phyloP scores from a whole-genome alignment of 192 early-diverging fungal species.

The Umbelopsis sp. region DNA sequence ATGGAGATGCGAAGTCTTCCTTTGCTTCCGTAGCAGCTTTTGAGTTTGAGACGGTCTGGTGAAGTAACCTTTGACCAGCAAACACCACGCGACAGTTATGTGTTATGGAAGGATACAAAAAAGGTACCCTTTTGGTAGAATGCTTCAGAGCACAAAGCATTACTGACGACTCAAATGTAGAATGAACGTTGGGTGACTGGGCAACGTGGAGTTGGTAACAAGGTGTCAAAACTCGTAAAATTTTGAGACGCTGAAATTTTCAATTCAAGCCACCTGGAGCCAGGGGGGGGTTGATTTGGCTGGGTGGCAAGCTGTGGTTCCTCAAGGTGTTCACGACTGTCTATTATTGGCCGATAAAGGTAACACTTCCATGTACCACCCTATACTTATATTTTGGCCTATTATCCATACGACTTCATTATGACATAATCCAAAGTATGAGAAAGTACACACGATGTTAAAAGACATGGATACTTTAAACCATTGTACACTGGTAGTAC shows the following conservation, averaged over 20 bases:
- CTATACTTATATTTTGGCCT: no score
- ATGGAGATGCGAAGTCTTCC: slow-evolving; percentile 15
- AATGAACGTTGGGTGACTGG: neutral
- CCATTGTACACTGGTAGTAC: no score
- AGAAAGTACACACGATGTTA: no score
- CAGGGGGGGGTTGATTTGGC: neutral
- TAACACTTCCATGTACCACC: no score
- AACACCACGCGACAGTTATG: neutral
- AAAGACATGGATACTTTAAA: no score
- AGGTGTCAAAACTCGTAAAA: neutral
- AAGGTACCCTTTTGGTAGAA: neutral
- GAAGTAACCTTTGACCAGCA: neutral
- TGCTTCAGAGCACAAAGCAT: slow-evolving; percentile 18
- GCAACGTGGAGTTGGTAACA: no score
- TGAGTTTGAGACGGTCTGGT: slow-evolving; percentile 2
- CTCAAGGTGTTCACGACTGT: no score
- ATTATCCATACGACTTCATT: no score
- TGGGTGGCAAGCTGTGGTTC: neutral
- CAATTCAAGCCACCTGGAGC: slow-evolving; percentile 10
- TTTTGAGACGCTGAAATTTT: slow-evolving; percentile 15
- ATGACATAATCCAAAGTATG: no score
- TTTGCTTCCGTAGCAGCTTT: slow-evolving; percentile 10
- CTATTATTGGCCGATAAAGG: no score
- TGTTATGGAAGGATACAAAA: neutral
- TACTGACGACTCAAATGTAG: neutral